Conservation (phyloP, 441 rosid genomes). For the Hura crepitans region DNA sequence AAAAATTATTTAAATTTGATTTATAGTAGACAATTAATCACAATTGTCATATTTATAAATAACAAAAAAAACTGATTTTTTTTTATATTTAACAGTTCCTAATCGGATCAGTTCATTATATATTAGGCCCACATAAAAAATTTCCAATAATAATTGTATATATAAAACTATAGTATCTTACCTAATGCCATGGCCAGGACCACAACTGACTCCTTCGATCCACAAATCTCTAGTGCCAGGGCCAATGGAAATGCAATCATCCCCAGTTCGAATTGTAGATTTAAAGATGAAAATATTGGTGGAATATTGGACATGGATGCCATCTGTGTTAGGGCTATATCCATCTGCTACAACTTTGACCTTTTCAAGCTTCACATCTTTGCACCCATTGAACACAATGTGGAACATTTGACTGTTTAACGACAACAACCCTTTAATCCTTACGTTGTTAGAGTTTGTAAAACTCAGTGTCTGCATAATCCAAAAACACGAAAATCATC, state of each 20-base stretch:
- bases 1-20: too few relatives aligned
- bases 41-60: too few relatives aligned
- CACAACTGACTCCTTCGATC: constrained; percentile 6
- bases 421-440: neutral
- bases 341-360: constrained; percentile 1
- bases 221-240: constrained; percentile 7
- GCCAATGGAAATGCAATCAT: constrained; percentile 21
- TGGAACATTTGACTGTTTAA: constrained; percentile 18
- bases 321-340: constrained; percentile 19
- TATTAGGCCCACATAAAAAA: too few relatives aligned
- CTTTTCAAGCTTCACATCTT: neutral
- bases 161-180: too few relatives aligned
- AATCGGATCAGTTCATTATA: too few relatives aligned
- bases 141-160: too few relatives aligned
- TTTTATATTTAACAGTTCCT: too few relatives aligned
- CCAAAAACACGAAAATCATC: too few relatives aligned
- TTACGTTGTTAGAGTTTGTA: constrained; percentile 9
- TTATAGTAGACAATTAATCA: too few relatives aligned
- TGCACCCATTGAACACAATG: constrained; percentile 6
- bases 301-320: constrained; percentile 8
- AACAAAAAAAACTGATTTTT: too few relatives aligned
- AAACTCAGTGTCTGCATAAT: constrained; percentile 4
- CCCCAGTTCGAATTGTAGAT: constrained; percentile 6
- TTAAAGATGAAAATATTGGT: neutral
- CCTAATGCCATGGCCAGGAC: constrained; percentile 24